A percentile compares a stretch with the other conserved stretches of the same genome.
These are phyloP conservation scores for Pichia scutulata DNA, from an alignment of 805 yeast species.

Conservation along the genomic window DNA sequence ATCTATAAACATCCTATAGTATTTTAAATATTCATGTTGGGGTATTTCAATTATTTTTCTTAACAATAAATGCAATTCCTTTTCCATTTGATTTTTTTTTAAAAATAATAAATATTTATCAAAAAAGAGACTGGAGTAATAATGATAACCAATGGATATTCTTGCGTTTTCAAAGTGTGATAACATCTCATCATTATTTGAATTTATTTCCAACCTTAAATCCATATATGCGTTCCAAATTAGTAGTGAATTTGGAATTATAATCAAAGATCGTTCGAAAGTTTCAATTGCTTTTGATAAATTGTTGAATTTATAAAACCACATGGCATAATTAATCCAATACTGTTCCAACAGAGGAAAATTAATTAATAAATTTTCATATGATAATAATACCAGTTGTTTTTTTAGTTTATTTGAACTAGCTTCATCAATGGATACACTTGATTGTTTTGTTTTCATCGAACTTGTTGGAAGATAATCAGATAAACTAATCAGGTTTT, in stretches of 20 bases:
- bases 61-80: constrained; percentile 35
- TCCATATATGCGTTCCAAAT: constrained; percentile 45
- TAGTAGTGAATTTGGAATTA: constrained; percentile 37
- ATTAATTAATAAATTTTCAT: constrained; percentile 35
- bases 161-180: constrained; percentile 41
- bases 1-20: constrained; percentile 33
- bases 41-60: constrained; percentile 50
- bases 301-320: constrained; percentile 39
- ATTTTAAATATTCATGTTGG: constrained; percentile 42
- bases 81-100: constrained; percentile 17
- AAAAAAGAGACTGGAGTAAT: constrained; percentile 43
- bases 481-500: constrained; percentile 28
- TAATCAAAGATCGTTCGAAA: constrained; percentile 32
- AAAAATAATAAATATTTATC: constrained; percentile 40
- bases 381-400: constrained; percentile 25
- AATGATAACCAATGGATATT: constrained; percentile 43
- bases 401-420: neutral
- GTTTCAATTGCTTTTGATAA: constrained; percentile 31
- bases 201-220: constrained; percentile 29
- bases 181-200: constrained; percentile 28
- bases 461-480: constrained; percentile 20
- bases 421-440: neutral
- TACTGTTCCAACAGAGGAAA: constrained; percentile 47
- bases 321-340: constrained; percentile 49
- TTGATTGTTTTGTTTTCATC: neutral